Conservation (phyloP, 306 rosid species). For the Betula pendula region DNA sequence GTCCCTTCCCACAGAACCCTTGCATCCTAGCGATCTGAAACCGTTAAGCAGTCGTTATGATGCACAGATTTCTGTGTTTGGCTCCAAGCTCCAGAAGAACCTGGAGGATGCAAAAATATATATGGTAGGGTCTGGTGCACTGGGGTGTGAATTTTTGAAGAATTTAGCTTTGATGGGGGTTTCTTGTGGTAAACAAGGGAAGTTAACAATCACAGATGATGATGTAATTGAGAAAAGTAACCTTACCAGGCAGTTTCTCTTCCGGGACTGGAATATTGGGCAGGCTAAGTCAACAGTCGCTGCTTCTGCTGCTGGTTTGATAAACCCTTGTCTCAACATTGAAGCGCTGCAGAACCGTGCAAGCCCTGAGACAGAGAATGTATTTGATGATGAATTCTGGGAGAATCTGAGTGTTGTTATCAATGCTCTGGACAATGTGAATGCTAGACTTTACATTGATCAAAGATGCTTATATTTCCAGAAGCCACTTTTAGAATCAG, state of each 20-base stretch:
- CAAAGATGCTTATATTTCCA: constrained; percentile 97
- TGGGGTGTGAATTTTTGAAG: constrained; percentile 91
- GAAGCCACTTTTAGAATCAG: constrained; percentile 97
- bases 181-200: constrained; percentile 78
- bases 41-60: constrained; percentile 88
- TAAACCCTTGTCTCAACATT: constrained; percentile 58
- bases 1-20: constrained; percentile 85
- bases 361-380: constrained; percentile 78
- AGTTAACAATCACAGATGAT: constrained; percentile 87
- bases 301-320: constrained; percentile 72
- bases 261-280: constrained; percentile 99
- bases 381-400: constrained; percentile 75
- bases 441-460: constrained; percentile 91
- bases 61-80: constrained; percentile 98
- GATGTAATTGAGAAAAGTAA: constrained; percentile 99
- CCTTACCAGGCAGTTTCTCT: constrained; percentile 94
- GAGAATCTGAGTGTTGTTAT: constrained; percentile 71
- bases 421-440: constrained; percentile 94
- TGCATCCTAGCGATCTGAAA: constrained; percentile 68
- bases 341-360: constrained; percentile 82
- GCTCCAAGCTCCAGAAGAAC: constrained; percentile 85
- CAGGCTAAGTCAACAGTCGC: constrained; percentile 95
- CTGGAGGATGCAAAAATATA: constrained; percentile 77
- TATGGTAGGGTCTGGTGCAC: constrained; percentile 95
- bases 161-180: constrained; percentile 96